Conservation (phyloP, 257 asterid species). For the Gentiana dahurica region DNA sequence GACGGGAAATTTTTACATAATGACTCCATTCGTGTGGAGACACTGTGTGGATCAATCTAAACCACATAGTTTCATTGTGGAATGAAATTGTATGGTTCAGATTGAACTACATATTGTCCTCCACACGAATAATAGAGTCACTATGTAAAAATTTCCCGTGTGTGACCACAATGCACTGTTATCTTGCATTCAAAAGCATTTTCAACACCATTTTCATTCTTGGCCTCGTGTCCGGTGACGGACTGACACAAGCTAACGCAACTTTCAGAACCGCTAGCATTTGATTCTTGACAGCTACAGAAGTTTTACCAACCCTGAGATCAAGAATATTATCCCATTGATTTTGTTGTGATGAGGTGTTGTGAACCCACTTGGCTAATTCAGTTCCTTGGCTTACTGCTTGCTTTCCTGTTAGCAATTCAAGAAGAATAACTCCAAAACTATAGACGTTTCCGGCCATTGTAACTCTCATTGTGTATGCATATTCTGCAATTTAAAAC, state of each 20-base stretch:
- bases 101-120: too few species aligned
- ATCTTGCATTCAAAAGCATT: slow-evolving; percentile 74
- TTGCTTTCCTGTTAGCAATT: slow-evolving; percentile 69
- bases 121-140: too few species aligned
- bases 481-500: slow-evolving; percentile 52
- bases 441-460: slow-evolving; percentile 82
- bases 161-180: slow-evolving; percentile 3
- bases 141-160: too few species aligned
- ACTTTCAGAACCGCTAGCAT: slow-evolving; percentile 75
- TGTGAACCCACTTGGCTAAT: slow-evolving; percentile 53
- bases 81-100: too few species aligned
- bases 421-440: slow-evolving; percentile 73
- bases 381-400: slow-evolving; percentile 86
- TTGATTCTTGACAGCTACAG: slow-evolving; percentile 55
- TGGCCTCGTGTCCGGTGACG: slow-evolving; percentile 69
- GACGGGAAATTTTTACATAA: too few species aligned
- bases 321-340: slow-evolving; percentile 72
- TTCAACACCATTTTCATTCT: slow-evolving; percentile 73
- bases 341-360: slow-evolving; percentile 39
- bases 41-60: too few species aligned
- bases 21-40: too few species aligned
- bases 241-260: slow-evolving; percentile 62
- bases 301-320: slow-evolving; percentile 37
- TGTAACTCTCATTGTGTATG: slow-evolving; percentile 89
- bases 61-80: too few species aligned